Evolutionary conservation across 2,329 filamentous ascomycete genomes (phyloP).

Genomic region (Sodiomyces alkalinus): DNA sequence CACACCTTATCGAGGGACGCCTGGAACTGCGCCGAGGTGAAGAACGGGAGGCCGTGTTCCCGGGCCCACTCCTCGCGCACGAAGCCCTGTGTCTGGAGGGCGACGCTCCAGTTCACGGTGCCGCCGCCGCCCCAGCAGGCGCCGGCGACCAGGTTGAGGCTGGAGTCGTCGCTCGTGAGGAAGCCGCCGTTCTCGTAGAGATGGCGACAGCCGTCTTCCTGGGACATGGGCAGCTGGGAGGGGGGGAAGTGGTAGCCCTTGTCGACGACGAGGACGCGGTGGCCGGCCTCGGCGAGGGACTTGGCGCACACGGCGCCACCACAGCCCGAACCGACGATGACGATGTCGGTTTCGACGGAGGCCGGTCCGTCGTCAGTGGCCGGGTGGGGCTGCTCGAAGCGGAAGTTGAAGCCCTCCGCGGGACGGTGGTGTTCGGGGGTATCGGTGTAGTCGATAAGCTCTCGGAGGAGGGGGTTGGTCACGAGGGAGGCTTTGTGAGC

Average conservation of each 20-base stretch:
- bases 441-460: constrained; percentile 42
- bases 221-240: constrained; percentile 58
- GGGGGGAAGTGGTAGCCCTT: constrained; percentile 67
- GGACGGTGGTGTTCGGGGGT: constrained; percentile 34
- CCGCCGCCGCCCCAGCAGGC: constrained; percentile 75
- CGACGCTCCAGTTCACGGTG: constrained; percentile 70
- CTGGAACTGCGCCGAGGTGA: constrained; percentile 60
- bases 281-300: constrained; percentile 61
- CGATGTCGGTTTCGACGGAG: constrained; percentile 59
- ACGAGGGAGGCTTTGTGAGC: constrained; percentile 39
- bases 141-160: constrained; percentile 49
- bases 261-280: constrained; percentile 65
- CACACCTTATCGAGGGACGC: constrained; percentile 68
- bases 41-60: constrained; percentile 50
- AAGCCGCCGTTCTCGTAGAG: constrained; percentile 57
- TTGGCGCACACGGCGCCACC: constrained; percentile 73
- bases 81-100: constrained; percentile 51
- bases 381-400: constrained; percentile 42
- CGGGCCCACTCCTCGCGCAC: constrained; percentile 73
- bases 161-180: constrained; percentile 37
- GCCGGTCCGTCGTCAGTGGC: constrained; percentile 34
- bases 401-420: constrained; percentile 36
- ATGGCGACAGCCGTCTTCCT: constrained; percentile 41
- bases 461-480: constrained; percentile 36
- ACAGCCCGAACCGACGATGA: constrained; percentile 77